Conservation (phyloP, 169 alveolate genomes). For the Cryptosporidium tyzzeri region DNA sequence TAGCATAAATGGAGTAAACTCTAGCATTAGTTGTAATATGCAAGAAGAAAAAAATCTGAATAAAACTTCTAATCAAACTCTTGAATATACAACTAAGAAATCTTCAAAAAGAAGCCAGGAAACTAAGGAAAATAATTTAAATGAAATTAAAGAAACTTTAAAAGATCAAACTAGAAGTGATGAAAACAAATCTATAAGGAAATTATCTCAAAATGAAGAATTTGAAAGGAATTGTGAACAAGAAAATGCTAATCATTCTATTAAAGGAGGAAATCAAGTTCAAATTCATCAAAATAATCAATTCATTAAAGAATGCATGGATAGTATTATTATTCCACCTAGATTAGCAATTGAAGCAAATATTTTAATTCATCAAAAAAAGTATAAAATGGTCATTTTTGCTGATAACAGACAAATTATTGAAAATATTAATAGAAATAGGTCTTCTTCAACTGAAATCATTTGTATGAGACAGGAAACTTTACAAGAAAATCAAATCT, state of each 20-base stretch:
- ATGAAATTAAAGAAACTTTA: background rate
- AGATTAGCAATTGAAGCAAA: constrained; percentile 37
- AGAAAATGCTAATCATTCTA: background rate
- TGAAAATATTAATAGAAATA: constrained; percentile 31
- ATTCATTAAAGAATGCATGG: constrained; percentile 20
- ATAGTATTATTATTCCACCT: constrained; percentile 13
- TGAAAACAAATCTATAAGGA: background rate
- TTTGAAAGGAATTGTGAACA: background rate
- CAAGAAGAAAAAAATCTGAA: background rate
- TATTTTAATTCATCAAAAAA: constrained; percentile 2
- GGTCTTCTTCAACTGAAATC: constrained; percentile 32
- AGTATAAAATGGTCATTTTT: constrained; percentile 19
- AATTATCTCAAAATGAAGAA: background rate
- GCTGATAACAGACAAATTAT: constrained; percentile 55
- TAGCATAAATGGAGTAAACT: background rate
- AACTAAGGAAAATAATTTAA: background rate
- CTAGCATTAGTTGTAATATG: background rate
- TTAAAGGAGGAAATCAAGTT: background rate
- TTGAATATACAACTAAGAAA: background rate
- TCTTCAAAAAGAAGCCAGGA: background rate
- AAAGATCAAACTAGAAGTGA: background rate
- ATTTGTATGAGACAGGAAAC: constrained; percentile 50
- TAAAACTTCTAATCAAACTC: background rate
- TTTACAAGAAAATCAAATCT: background rate
- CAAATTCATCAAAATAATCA: background rate